These are phyloP conservation scores for Eucalyptus cladocalyx DNA, from an alignment of 345 rosid species.

Conservation along the genomic window DNA sequence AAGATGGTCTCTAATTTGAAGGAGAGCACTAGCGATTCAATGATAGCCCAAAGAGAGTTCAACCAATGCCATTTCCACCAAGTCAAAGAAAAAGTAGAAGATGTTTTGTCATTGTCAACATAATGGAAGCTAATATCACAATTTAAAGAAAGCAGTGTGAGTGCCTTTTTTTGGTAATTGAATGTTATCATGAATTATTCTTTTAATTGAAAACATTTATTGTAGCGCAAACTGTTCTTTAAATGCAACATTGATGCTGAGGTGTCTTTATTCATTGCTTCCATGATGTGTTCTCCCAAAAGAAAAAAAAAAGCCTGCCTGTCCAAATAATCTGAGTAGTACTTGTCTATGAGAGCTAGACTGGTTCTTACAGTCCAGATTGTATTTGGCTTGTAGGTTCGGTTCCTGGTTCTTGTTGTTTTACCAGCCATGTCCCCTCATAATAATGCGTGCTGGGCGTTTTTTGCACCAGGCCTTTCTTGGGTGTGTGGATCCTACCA, in stretches of 20 bases:
- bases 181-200: neutral
- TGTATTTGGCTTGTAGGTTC: neutral
- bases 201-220: neutral
- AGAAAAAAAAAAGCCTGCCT: neutral
- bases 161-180: neutral
- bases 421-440: neutral
- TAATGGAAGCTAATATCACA: neutral
- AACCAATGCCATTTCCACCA: neutral
- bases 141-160: neutral
- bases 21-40: neutral
- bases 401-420: neutral
- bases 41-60: neutral
- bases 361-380: neutral
- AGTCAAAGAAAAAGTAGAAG: neutral
- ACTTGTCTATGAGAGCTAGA: neutral
- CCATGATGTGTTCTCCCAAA: neutral
- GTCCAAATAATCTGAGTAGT: neutral
- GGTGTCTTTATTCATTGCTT: neutral
- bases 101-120: neutral
- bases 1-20: neutral
- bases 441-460: neutral
- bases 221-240: neutral
- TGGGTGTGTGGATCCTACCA: neutral
- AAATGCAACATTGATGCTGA: neutral
- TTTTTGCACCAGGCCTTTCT: neutral